Percentiles rank a stretch among this genome's conserved stretches.
These are phyloP conservation scores for Cladosporium oxysporum DNA, from an alignment of 2,329 filamentous ascomycete genomes.

Conservation along the genomic window DNA sequence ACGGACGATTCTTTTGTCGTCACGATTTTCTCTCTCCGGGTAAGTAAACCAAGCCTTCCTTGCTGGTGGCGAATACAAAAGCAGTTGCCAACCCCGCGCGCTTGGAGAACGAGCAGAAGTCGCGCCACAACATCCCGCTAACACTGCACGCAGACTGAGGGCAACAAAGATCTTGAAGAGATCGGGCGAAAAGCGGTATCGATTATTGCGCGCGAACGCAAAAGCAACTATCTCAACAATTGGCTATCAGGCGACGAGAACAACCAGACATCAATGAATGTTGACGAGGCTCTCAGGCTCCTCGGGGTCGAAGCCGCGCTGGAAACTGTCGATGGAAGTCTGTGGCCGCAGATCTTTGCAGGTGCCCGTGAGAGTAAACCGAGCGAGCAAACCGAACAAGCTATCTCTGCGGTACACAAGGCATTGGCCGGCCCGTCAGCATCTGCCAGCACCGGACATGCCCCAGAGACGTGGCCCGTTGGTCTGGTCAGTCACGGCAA, in stretches of 20 bases:
- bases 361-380: slow-evolving; percentile 31
- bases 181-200: slow-evolving; percentile 57
- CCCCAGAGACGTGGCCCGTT: slow-evolving; percentile 63
- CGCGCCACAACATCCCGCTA: slow-evolving; percentile 1
- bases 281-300: slow-evolving; percentile 54
- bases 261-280: slow-evolving; percentile 55
- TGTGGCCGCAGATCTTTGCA: slow-evolving; percentile 29
- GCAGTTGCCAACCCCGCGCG: neutral
- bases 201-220: slow-evolving; percentile 60
- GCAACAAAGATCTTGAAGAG: slow-evolving; percentile 52
- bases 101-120: neutral
- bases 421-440: slow-evolving; percentile 25
- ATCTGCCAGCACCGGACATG: slow-evolving; percentile 12
- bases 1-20: slow-evolving; percentile 60
- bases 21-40: slow-evolving; percentile 59
- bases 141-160: slow-evolving; percentile 45
- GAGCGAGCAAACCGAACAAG: slow-evolving; percentile 36
- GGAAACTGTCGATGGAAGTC: slow-evolving; percentile 27
- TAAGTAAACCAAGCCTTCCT: slow-evolving; percentile 35
- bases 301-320: slow-evolving; percentile 39
- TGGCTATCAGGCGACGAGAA: slow-evolving; percentile 57
- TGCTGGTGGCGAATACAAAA: neutral
- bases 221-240: slow-evolving; percentile 55
- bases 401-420: slow-evolving; percentile 35
- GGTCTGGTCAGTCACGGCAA: slow-evolving; percentile 94